These are phyloP conservation scores for Amauroascus verrucosus DNA, from an alignment of 2,329 filamentous ascomycete species.

Conservation along the genomic window DNA sequence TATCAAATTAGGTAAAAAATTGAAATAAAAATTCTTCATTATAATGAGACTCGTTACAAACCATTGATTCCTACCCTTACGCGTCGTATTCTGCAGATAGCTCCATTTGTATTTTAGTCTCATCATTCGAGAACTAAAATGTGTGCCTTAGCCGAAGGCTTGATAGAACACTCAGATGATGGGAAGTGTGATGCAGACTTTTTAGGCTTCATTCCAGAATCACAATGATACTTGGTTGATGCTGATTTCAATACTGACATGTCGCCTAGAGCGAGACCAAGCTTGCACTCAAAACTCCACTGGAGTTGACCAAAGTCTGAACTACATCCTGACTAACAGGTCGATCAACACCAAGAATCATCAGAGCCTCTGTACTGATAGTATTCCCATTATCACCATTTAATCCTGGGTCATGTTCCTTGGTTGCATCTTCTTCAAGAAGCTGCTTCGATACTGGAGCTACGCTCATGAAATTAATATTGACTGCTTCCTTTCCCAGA, in stretches of 20 bases:
- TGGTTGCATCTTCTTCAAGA: conserved; percentile 4
- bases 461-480: conserved; percentile 73
- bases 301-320: conserved; percentile 39
- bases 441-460: conserved; percentile 34
- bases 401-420: background rate
- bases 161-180: too few relatives aligned
- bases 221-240: too few relatives aligned
- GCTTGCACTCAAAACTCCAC: conserved; percentile 46
- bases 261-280: conserved; percentile 41
- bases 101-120: background rate
- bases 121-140: background rate
- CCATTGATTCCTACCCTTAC: background rate
- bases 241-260: too few relatives aligned
- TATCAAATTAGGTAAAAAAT: background rate
- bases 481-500: conserved; percentile 60
- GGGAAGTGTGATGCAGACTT: too few relatives aligned
- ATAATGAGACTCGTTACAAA: background rate
- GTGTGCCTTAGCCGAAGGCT: background rate
- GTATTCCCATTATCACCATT: conserved; percentile 26
- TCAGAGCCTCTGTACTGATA: conserved; percentile 57
- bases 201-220: too few relatives aligned
- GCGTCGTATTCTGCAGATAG: background rate
- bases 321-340: conserved; percentile 50
- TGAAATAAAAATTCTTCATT: background rate
- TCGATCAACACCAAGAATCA: conserved; percentile 68